Evolutionary conservation across 176 grass and related monocot species (phyloP).

Genomic region (Musa itinerans): DNA sequence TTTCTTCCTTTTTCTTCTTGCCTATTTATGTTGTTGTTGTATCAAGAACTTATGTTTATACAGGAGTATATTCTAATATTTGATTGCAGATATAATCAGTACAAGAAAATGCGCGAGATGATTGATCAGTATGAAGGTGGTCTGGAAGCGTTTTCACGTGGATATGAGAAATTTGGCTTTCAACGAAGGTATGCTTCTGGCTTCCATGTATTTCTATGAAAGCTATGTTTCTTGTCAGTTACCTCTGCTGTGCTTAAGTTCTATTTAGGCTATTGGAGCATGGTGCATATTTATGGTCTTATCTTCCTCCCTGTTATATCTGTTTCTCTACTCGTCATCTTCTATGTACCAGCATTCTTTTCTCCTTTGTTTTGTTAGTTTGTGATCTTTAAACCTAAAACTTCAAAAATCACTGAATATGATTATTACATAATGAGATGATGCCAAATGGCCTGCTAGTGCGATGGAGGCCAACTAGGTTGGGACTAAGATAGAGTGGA

Average conservation of each 20-base stretch:
- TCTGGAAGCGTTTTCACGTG: slow-evolving; percentile 68
- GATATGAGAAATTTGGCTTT: slow-evolving; percentile 92
- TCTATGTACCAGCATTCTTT: no score
- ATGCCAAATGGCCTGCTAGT: no score
- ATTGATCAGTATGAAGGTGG: slow-evolving; percentile 88
- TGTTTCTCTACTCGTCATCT: no score
- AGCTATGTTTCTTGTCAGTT: background rate
- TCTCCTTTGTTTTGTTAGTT: no score
- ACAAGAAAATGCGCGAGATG: slow-evolving; percentile 52
- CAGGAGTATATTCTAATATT: slow-evolving; percentile 14
- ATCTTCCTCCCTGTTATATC: background rate
- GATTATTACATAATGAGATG: no score
- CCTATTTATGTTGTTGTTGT: background rate
- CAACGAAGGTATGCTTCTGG: slow-evolving; percentile 45
- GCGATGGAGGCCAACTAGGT: no score
- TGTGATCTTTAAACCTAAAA: no score
- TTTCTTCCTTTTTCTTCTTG: background rate
- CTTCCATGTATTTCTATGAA: background rate
- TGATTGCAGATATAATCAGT: slow-evolving; percentile 65
- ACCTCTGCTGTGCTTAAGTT: background rate
- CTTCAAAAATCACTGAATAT: no score
- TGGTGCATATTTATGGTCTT: background rate
- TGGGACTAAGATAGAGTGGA: no score
- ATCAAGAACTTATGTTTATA: slow-evolving; percentile 9
- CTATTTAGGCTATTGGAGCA: no score